Evolutionary conservation across 257 asterid species (phyloP), one percentile per base, ranked within the genome.

Genomic region (Lantana camara): DNA sequence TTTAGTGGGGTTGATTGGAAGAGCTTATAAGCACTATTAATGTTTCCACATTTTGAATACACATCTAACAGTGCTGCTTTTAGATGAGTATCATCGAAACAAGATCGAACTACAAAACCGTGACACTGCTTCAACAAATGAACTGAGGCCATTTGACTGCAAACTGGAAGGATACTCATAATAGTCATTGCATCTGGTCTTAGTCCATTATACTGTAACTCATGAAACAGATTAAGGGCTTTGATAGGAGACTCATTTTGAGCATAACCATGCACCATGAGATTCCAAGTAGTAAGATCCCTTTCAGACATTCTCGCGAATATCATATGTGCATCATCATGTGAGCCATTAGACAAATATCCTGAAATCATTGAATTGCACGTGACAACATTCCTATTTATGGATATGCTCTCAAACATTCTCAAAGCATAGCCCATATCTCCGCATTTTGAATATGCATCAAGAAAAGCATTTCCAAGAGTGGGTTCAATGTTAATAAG

Each of bases 371-470:
- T 71, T 56, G 91, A 74, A 50, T 90, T 90, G 79, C 75, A 81
- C 44, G 95, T 81, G 19, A 83, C 72, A 55, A 79, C 71, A 74
- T 80, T 87, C 68, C 79, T 80, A 77, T 77, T 78, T 52, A 73
- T 80, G 3, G 80, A 74, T 53, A 87, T 67, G 68, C 38, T 73
- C 44, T 78, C 83, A 71, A 87, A 90, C 34, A 70, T 52, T 55
- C 60, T 85, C 21, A 69, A 76, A 22, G 96, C 88, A 16, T 79
- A 81, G 53, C 65, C 83, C 71, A 87, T 64, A 74, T 72, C 77
- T 67, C 81, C 80, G 57, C 93, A 85, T 72, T 85, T 90, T 23
- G 90, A 86, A 80, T 90, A 90, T 32, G 96, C 96, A 78, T 87
- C 91, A 63, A 90, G 79, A 65, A 90, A 67, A 15, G 90, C 80